These are phyloP conservation scores for Penicillium arizonense DNA, from an alignment of 495 filamentous ascomycete species.

Conservation along the genomic window DNA sequence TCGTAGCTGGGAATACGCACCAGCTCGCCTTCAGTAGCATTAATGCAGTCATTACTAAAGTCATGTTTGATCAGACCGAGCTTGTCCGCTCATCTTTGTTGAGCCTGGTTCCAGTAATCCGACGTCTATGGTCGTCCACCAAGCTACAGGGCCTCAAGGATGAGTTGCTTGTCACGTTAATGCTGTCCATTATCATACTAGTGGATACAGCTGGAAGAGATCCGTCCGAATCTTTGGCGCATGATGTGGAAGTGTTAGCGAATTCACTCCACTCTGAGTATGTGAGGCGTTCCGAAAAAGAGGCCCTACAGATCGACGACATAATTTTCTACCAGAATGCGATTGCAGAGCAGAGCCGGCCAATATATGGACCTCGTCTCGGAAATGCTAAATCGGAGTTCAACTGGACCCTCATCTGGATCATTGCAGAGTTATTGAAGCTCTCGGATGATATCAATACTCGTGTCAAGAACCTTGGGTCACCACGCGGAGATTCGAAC, in stretches of 20 bases:
- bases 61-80: conserved; percentile 63
- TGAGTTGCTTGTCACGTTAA: conserved; percentile 70
- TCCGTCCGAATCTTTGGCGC: conserved; percentile 26
- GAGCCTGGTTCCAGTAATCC: conserved; percentile 67
- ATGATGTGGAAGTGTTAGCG: conserved; percentile 51
- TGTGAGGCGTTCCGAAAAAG: conserved; percentile 63
- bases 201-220: conserved; percentile 23
- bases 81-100: conserved; percentile 57
- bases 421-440: conserved; percentile 32
- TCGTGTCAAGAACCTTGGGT: conserved; percentile 8
- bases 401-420: conserved; percentile 48
- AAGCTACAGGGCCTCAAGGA: conserved; percentile 63
- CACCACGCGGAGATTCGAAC: conserved; percentile 21
- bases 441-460: conserved; percentile 26
- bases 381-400: conserved; percentile 45
- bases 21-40: conserved; percentile 72
- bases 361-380: conserved; percentile 39
- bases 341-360: conserved; percentile 6
- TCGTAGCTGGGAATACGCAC: conserved; percentile 59
- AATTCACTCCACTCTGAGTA: conserved; percentile 72
- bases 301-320: conserved; percentile 76
- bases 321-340: conserved; percentile 51
- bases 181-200: conserved; percentile 49
- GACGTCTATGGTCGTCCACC: conserved; percentile 65
- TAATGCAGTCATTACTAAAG: conserved; percentile 64